These are phyloP conservation scores for Ceratocystis lukuohia DNA, from an alignment of 2,329 filamentous ascomycete genomes.

Conservation along the genomic window DNA sequence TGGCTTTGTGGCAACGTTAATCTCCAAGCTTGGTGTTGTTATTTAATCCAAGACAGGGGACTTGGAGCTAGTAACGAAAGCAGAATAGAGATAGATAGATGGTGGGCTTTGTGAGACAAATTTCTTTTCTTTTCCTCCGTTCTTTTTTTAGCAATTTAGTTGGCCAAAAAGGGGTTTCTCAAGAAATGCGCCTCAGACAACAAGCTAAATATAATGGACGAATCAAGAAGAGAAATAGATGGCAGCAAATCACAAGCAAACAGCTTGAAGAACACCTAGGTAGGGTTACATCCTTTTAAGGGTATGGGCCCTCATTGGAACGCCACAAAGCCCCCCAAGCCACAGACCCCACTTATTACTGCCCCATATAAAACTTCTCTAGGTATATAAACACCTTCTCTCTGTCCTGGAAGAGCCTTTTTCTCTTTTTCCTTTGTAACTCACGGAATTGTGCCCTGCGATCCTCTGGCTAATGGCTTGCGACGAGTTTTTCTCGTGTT, in stretches of 20 bases:
- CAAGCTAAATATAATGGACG: no score
- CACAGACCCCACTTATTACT: no score
- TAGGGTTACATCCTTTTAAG: no score
- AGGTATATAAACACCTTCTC: no score
- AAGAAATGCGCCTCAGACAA: background rate
- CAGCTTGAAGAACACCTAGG: no score
- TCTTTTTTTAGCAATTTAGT: background rate
- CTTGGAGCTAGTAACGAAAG: background rate
- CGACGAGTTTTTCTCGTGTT: no score
- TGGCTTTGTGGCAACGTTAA: background rate
- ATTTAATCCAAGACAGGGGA: background rate
- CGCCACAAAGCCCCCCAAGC: no score
- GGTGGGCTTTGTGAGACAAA: background rate
- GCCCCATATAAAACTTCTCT: no score
- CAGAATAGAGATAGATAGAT: background rate
- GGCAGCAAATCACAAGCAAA: background rate
- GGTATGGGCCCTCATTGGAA: no score
- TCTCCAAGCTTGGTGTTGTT: background rate
- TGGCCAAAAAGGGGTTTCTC: background rate
- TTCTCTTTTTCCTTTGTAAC: constrained; percentile 31
- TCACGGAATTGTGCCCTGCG: constrained; percentile 74
- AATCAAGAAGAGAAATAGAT: background rate
- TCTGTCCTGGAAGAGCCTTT: background rate
- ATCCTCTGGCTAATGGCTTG: constrained; percentile 45
- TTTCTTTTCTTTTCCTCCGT: background rate